Base-by-base conservation (phyloP, 345 rosid genomes). In the Hirschfeldia incana region DNA sequence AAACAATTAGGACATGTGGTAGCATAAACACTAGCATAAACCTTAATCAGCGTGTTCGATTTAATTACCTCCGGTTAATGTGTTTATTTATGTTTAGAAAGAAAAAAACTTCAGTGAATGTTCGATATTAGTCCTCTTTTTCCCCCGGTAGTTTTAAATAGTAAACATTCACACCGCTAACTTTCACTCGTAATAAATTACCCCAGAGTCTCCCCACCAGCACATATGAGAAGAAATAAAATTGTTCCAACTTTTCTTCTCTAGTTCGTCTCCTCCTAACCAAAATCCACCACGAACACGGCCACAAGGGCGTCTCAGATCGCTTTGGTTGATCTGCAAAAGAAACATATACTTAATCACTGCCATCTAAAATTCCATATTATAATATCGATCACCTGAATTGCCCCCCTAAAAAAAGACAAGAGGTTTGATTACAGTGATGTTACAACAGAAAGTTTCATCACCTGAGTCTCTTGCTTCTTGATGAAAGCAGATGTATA, bases 381-480 rank as follows among this genome's bases (percentile, higher is more conserved):
- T 33, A 17, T 26, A 8, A 13, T 51, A 76, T 8, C 16, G 69
- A 69, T 34, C 17, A 49, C 69, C 27, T 1, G 0, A 53, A 34
- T 8, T 32, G 49, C 8, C 51, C 65, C 6, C 4, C 34, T 21
- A 21, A 21, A 21, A 21, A 30, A 30, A 8, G n/a, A 15, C 42
- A 8, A 30, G 51, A 44, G 11, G 55, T 53, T 0, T 44, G 34
- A 34, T 66, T 66, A 78, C 57, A 39, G 46, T 21, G 21, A 21
- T 21, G 21, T 21, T 21, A 21, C 21, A 21, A 21, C 21, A 21
- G 21, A 21, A 21, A 21, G 21, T 21, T 21, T 21, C 21, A 21
- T 8, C 39, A 74, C 65, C 27, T 55, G 26, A 21, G 57, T 64
- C 76, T 80, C 64, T 80, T 80, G 83, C 5, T 58, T 75, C 51